Base-by-base conservation (phyloP, 257 asterid species). In the Solanum habrochaites region DNA sequence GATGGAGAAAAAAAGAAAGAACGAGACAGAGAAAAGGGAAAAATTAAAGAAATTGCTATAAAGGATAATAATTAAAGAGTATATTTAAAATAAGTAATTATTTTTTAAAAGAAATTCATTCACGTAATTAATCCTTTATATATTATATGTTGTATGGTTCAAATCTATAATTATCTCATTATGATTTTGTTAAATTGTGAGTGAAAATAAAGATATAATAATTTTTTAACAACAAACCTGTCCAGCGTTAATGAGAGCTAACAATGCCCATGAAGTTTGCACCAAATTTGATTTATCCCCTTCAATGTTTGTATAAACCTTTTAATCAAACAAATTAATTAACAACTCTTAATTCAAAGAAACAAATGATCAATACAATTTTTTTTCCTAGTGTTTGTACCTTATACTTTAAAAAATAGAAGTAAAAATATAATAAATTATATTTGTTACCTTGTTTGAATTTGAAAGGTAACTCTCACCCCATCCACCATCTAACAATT, bases 401-500 rank as follows among this genome's bases (percentile, higher is more conserved):
- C 52, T 73, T 37, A 11, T 3, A 5, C 40, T 52, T 40, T 52
- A 6, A 52, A 52, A 74, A 11, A 13, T 75, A 75, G 32, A 2
- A 77, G 42, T 21, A 56, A 56, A 56, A 56, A 56, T 7, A 20
- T 56, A 56, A 18, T 18, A 56, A 11, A 4, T 27, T 13, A 15
- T 47, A 11, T 47, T 42, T 6, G 25, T 32, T 60, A 94, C 95
- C 96, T 91, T 93, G 18, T 85, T 90, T 45, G 92, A 47, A 89
- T 90, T 69, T 1, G 97, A 94, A 62, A 90, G 93, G 27, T 92
- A 90, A 71, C 95, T 94, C 80, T 94, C 97, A 11, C 97, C 93
- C 97, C 97, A 94, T 31, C 96, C 96, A 71, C 95, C 96, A 88
- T 91, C 94, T 3, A 85, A 40, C 12, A 91, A 71, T 47, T 93